A percentile compares a stretch with the other conserved stretches of the same genome.
Conservation (phyloP, 345 rosid genomes). For the Arabis hirsuta region DNA sequence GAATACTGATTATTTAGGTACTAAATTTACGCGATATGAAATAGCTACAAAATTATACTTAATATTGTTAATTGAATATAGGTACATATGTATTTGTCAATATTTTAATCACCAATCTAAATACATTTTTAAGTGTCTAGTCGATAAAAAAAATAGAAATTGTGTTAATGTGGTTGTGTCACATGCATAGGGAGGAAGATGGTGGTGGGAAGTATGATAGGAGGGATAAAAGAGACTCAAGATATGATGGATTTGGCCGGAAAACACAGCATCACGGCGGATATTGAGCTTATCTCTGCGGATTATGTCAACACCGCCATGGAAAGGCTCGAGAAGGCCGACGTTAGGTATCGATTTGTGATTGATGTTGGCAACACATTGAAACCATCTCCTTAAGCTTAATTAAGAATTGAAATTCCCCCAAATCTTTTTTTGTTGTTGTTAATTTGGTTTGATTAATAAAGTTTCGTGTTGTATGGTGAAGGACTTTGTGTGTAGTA, state of each 20-base stretch:
- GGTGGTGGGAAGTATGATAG: constrained; percentile 50
- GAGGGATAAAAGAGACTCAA: constrained; percentile 66
- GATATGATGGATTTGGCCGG: constrained; percentile 63
- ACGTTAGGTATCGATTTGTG: constrained; percentile 64
- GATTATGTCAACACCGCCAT: constrained; percentile 61
- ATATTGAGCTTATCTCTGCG: constrained; percentile 56
- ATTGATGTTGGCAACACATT: constrained; percentile 60
- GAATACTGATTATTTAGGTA: not conserved
- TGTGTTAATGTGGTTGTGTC: not conserved
- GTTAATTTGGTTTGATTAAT: constrained; percentile 16
- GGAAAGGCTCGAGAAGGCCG: constrained; percentile 49
- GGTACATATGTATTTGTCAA: not conserved
- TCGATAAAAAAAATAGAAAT: not conserved
- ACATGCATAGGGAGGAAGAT: constrained; percentile 50
- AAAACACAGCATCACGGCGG: constrained; percentile 51
- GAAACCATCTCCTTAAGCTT: constrained; percentile 28
- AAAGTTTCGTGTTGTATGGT: not conserved
- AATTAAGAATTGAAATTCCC: not conserved
- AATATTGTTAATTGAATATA: too few species aligned
- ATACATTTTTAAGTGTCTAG: not conserved
- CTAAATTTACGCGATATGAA: too few species aligned
- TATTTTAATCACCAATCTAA: not conserved
- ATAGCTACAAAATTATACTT: too few species aligned
- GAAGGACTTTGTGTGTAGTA: not conserved
- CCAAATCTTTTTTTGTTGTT: not conserved